Conservation (phyloP, 129 eudicot species). For the Helianthus tuberosus region DNA sequence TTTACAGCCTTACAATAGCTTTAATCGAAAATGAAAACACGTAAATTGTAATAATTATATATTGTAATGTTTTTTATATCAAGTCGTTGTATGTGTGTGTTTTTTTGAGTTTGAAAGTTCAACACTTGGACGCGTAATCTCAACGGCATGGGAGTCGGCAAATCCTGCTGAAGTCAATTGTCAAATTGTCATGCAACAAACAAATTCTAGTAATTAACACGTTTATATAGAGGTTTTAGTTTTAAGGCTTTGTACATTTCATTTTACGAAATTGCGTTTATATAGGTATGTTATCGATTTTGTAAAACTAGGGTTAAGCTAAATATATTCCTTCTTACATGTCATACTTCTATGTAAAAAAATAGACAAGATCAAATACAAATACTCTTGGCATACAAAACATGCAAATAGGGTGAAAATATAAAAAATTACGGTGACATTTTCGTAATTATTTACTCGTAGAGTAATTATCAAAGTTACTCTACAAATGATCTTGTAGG, state of each 20-base stretch:
- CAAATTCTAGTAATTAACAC: constrained; percentile 39
- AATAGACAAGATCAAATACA: too few species aligned
- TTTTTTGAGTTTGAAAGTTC: constrained; percentile 4
- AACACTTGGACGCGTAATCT: constrained; percentile 35
- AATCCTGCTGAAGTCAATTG: constrained; percentile 45
- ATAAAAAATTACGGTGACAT: too few species aligned
- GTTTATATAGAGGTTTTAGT: too few species aligned
- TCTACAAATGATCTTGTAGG: too few species aligned
- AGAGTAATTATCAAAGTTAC: too few species aligned
- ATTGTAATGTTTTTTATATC: background rate
- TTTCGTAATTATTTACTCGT: too few species aligned
- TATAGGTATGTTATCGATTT: too few species aligned
- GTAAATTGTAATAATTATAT: background rate
- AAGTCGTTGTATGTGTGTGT: background rate
- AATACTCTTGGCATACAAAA: too few species aligned
- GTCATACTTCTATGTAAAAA: too few species aligned
- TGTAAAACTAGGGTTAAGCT: background rate
- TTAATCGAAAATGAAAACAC: constrained; percentile 24
- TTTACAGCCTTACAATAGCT: constrained; percentile 36
- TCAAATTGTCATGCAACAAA: constrained; percentile 20
- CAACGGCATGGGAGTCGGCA: constrained; percentile 42
- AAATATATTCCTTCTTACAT: background rate
- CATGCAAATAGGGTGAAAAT: too few species aligned
- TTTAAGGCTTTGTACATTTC: too few species aligned
- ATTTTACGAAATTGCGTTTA: background rate